A percentile compares a stretch with the other conserved stretches of the same genome.
phyloP scores from a whole-genome alignment of 2,329 filamentous ascomycete species.

The Cytospora leucostoma region DNA sequence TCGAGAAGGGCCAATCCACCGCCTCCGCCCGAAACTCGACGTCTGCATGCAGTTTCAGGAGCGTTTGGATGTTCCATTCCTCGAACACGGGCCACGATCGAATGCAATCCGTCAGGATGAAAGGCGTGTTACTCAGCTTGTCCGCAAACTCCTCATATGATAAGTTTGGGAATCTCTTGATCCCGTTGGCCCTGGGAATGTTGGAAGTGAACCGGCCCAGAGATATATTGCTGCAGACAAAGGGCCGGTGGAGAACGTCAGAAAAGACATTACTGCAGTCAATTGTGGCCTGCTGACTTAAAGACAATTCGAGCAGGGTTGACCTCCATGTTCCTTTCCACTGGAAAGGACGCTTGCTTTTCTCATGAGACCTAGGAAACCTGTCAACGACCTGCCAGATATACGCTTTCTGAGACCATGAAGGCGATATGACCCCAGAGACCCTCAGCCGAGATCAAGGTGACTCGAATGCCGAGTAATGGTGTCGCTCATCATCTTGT shows the following conservation, averaged over 20 bases:
- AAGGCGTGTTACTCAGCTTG: slow-evolving; percentile 77
- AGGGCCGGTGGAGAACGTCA: slow-evolving; percentile 86
- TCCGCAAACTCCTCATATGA: slow-evolving; percentile 72
- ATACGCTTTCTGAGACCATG: no score
- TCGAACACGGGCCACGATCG: slow-evolving; percentile 77
- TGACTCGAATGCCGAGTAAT: background rate
- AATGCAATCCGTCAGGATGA: slow-evolving; percentile 82
- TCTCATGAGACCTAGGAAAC: slow-evolving; percentile 35
- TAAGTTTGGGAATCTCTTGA: slow-evolving; percentile 68
- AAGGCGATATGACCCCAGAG: background rate
- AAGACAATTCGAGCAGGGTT: slow-evolving; percentile 66
- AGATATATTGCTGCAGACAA: slow-evolving; percentile 79
- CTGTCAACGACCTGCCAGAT: slow-evolving; percentile 17
- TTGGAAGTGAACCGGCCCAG: slow-evolving; percentile 65
- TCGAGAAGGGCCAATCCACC: slow-evolving; percentile 86
- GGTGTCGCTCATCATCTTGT: background rate
- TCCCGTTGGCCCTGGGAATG: slow-evolving; percentile 75
- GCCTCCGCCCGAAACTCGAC: slow-evolving; percentile 84
- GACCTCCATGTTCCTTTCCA: slow-evolving; percentile 88
- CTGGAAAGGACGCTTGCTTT: slow-evolving; percentile 46
- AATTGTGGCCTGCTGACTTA: slow-evolving; percentile 55
- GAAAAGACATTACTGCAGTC: slow-evolving; percentile 82
- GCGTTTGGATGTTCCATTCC: slow-evolving; percentile 70
- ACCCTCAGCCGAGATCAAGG: background rate
- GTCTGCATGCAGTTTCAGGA: slow-evolving; percentile 65